These are phyloP conservation scores for Henningerozyma blattae DNA, from an alignment of 805 yeast species.

Conservation along the genomic window DNA sequence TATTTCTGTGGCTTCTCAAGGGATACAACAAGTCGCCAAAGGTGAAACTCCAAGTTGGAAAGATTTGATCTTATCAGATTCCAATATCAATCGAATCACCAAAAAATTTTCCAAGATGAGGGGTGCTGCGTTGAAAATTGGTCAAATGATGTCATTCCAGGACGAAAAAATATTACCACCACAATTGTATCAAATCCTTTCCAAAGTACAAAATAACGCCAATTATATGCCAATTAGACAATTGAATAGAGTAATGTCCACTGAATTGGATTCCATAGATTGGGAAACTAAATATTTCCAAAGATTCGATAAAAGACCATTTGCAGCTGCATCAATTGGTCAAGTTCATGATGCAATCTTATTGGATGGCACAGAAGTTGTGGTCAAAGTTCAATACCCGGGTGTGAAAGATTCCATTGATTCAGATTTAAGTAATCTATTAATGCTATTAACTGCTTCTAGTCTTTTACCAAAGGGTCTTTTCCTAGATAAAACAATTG, in stretches of 20 bases:
- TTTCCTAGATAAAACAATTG: conserved; percentile 83
- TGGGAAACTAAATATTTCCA: conserved; percentile 63
- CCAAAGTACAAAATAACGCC: conserved; percentile 86
- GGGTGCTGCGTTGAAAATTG: conserved; percentile 96
- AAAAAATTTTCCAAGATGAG: conserved; percentile 86
- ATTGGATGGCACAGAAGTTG: conserved; percentile 59
- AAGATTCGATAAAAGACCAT: conserved; percentile 74
- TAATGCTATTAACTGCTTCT: conserved; percentile 76
- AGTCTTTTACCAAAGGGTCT: conserved; percentile 81
- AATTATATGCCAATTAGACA: conserved; percentile 95
- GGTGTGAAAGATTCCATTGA: conserved; percentile 92
- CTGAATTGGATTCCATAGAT: conserved; percentile 51
- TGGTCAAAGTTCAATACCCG: conserved; percentile 93
- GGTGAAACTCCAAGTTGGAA: conserved; percentile 41
- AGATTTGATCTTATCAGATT: conserved; percentile 59
- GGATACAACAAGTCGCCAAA: conserved; percentile 52
- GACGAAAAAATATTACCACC: conserved; percentile 75
- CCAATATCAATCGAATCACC: conserved; percentile 79
- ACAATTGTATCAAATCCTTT: conserved; percentile 69
- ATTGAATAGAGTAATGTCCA: conserved; percentile 58
- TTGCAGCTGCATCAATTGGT: conserved; percentile 96
- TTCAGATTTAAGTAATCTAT: conserved; percentile 78
- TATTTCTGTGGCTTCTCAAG: conserved; percentile 67
- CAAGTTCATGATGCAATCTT: conserved; percentile 85
- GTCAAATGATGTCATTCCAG: conserved; percentile 95